Evolutionary conservation across 257 asterid species (phyloP), one percentile per base, ranked within the genome.

Genomic region (Thymus mandschuricus): DNA sequence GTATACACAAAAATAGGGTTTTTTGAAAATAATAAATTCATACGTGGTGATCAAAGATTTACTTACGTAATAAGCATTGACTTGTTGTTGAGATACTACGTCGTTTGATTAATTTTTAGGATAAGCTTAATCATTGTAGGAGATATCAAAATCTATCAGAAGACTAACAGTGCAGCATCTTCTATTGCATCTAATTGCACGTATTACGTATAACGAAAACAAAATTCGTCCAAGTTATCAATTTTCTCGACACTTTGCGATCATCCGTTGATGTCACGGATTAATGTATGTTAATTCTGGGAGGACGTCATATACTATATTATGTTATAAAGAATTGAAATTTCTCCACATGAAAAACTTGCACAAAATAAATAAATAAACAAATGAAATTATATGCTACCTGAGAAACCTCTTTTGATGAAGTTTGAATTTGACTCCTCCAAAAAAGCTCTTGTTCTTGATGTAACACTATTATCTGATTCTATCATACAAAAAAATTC

Each of bases 371-470:
- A 52, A 68, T 49, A 38, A 38, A 38, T 21, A 21, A 21, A 21
- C 21, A 21, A 21, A 21, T 21, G 21, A 21, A 21, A 21, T 21
- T 21, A 21, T 21, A 21, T 28, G 35, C 44, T 78, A 82, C 93
- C 90, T 82, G 76, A 46, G 28, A 82, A 51, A 66, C 69, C 76
- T 81, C 79, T 79, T 52, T 67, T 56, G 7, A 69, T 52, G 54
- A 76, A 52, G 41, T 82, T 13, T 34, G 96, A 74, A 35, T 82
- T 13, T 34, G 96, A 74, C 34, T 82, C 61, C 69, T 86, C 89
- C 10, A 72, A 52, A 67, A 84, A 84, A 50, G 70, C 77, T 73
- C 76, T 81, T 61, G 60, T 76, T 78, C 83, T 78, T 69, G 92
- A 75, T 59, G 75, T 34, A 60, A 81, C 76, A 66, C 40, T 80